A percentile compares a stretch with the other conserved stretches of the same genome.
Evolutionary conservation across 108 stramenopile species (phyloP).

Genomic region (Pseudonitzschia pungens): DNA sequence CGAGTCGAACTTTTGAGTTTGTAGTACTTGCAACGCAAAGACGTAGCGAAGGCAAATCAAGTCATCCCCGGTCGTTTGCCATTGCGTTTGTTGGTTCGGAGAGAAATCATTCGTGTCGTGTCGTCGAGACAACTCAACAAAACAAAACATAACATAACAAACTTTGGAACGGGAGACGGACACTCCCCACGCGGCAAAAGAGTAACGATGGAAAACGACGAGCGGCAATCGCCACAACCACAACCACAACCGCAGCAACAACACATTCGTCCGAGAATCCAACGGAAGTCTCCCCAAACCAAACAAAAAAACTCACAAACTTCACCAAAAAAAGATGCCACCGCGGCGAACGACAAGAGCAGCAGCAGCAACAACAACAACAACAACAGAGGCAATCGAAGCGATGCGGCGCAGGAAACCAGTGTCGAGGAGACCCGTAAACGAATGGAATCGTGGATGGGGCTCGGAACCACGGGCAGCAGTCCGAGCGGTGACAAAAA

Average conservation of each 20-base stretch:
- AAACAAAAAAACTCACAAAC: not conserved
- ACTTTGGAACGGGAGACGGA: too few species aligned
- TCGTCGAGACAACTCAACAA: too few species aligned
- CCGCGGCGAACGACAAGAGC: slow-evolving; percentile 2
- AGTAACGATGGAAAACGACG: not conserved
- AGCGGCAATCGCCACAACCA: not conserved
- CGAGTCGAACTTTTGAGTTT: too few species aligned
- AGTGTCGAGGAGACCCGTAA: slow-evolving; percentile 20
- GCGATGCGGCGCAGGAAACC: too few species aligned
- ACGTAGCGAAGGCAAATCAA: too few species aligned
- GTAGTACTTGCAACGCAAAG: too few species aligned
- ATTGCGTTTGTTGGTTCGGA: too few species aligned
- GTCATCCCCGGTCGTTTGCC: too few species aligned
- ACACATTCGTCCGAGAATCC: slow-evolving; percentile 16
- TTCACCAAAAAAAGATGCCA: too few species aligned
- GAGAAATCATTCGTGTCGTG: too few species aligned
- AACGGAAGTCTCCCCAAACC: not conserved
- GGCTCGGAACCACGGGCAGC: slow-evolving; percentile 10
- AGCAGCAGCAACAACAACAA: not conserved
- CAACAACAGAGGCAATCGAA: not conserved
- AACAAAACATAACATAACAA: too few species aligned
- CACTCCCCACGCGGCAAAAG: not conserved
- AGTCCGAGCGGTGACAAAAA: not conserved
- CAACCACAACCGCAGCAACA: not conserved
- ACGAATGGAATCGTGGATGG: slow-evolving; percentile 41